A percentile compares a stretch with the other conserved stretches of the same genome.
Evolutionary conservation across 371 early-diverging fungal species (phyloP).

Genomic region (Lichtheimia ornata): DNA sequence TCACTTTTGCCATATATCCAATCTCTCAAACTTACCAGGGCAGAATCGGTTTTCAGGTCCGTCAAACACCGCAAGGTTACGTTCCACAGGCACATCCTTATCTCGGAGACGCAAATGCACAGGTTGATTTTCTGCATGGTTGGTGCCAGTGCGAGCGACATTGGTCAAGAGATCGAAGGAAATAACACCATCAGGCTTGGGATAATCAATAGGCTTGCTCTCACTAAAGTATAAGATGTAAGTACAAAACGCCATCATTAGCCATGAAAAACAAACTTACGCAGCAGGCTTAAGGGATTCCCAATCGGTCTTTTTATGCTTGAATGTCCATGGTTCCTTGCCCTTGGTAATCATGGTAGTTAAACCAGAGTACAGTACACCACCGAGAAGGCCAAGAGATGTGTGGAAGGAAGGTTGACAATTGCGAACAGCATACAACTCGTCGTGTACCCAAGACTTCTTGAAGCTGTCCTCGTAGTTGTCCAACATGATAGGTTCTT

Average conservation of each 20-base stretch:
- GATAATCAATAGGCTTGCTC: conserved; percentile 91
- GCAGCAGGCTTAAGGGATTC: conserved; percentile 73
- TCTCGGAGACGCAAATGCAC: conserved; percentile 86
- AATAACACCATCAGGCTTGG: conserved; percentile 95
- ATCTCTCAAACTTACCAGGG: conserved; percentile 62
- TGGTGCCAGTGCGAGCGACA: conserved; percentile 93
- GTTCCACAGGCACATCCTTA: conserved; percentile 73
- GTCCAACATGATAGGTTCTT: conserved; percentile 52
- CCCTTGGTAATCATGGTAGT: conserved; percentile 90
- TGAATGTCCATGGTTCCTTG: conserved; percentile 91
- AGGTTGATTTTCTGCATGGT: conserved; percentile 96
- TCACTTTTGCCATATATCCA: background rate
- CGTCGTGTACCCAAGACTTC: conserved; percentile 92
- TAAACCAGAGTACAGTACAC: conserved; percentile 86
- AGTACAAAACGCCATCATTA: background rate
- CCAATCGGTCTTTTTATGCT: conserved; percentile 87
- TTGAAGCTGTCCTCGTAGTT: conserved; percentile 83
- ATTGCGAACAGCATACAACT: conserved; percentile 91
- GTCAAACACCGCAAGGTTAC: conserved; percentile 84
- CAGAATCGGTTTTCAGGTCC: conserved; percentile 98
- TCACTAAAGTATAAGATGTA: conserved; percentile 26
- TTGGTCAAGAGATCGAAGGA: conserved; percentile 94
- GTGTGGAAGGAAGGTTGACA: conserved; percentile 92
- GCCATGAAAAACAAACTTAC: conserved; percentile 21
- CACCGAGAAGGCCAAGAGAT: conserved; percentile 88